A percentile compares a stretch with the other conserved stretches of the same genome.
These are phyloP conservation scores for Bonia amplexicaulis DNA, from an alignment of 176 grass and related monocot species.

Conservation along the genomic window DNA sequence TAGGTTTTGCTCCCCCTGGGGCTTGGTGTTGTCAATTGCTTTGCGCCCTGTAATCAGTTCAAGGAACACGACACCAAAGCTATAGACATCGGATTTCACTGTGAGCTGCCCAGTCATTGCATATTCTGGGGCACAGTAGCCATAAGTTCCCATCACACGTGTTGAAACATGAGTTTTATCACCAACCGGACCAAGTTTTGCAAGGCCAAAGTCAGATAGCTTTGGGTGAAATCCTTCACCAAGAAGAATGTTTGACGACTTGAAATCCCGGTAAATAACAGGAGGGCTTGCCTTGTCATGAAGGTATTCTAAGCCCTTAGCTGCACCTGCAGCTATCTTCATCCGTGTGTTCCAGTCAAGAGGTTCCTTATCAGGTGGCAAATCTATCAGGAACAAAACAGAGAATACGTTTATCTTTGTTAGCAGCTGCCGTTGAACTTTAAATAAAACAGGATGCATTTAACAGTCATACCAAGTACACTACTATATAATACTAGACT, in stretches of 20 bases:
- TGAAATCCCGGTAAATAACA: conserved; percentile 87
- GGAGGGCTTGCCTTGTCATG: conserved; percentile 87
- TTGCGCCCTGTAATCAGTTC: conserved; percentile 85
- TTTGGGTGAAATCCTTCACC: conserved; percentile 78
- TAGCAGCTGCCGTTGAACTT: not conserved
- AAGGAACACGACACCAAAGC: conserved; percentile 87
- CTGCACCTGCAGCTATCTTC: conserved; percentile 94
- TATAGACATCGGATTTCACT: conserved; percentile 87
- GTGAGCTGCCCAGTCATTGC: conserved; percentile 92
- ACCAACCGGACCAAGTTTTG: conserved; percentile 88
- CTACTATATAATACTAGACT: not conserved
- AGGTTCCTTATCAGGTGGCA: conserved; percentile 74
- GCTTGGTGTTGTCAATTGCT: conserved; percentile 76
- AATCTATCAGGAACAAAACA: conserved; percentile 40
- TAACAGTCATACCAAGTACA: not conserved
- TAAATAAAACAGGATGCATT: not conserved
- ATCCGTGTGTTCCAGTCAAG: conserved; percentile 89
- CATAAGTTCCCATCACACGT: conserved; percentile 87
- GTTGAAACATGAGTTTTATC: conserved; percentile 94
- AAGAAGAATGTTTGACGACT: conserved; percentile 91
- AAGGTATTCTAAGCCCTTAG: conserved; percentile 85
- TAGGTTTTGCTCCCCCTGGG: conserved; percentile 73
- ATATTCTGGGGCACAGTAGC: conserved; percentile 93
- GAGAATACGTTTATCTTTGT: not conserved
- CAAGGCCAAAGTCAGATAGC: conserved; percentile 84